phyloP scores from a whole-genome alignment of 2,329 filamentous ascomycete species.

The Endoconidiophora laricicola region DNA sequence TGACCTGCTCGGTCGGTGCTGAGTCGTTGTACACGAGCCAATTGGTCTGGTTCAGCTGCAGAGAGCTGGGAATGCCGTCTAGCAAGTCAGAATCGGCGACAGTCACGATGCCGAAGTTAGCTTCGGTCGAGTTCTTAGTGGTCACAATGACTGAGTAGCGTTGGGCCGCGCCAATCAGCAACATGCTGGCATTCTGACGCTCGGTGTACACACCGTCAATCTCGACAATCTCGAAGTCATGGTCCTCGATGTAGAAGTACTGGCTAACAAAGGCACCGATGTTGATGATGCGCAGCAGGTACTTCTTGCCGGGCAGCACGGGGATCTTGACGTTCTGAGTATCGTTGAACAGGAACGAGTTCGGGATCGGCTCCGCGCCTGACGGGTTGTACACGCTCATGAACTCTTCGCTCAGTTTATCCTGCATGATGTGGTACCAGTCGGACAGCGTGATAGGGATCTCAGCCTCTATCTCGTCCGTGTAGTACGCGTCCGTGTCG shows the following conservation, averaged over 20 bases:
- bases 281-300: slow-evolving; percentile 37
- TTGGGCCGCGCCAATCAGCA: slow-evolving; percentile 33
- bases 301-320: slow-evolving; percentile 32
- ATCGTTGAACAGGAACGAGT: slow-evolving; percentile 37
- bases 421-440: slow-evolving; percentile 44
- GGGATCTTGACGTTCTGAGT: slow-evolving; percentile 26
- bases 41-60: slow-evolving; percentile 30
- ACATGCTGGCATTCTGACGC: slow-evolving; percentile 24
- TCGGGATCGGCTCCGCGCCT: slow-evolving; percentile 38
- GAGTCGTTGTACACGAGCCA: slow-evolving; percentile 21
- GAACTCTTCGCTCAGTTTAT: slow-evolving; percentile 29
- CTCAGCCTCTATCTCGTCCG: slow-evolving; percentile 33
- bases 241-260: slow-evolving; percentile 29
- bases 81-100: slow-evolving; percentile 15
- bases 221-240: slow-evolving; percentile 22
- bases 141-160: slow-evolving; percentile 32
- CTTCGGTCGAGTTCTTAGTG: slow-evolving; percentile 25
- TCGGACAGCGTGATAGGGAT: slow-evolving; percentile 40
- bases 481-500: slow-evolving; percentile 32
- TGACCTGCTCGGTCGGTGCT: slow-evolving; percentile 16
- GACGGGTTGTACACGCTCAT: slow-evolving; percentile 29
- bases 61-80: slow-evolving; percentile 29
- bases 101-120: slow-evolving; percentile 29
- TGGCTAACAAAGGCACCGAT: slow-evolving; percentile 34
- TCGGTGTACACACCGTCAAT: slow-evolving; percentile 35